A percentile compares a stretch with the other conserved stretches of the same genome.
Evolutionary conservation across 2,329 filamentous ascomycete genomes (phyloP).

Genomic region (Epichloe elymi): DNA sequence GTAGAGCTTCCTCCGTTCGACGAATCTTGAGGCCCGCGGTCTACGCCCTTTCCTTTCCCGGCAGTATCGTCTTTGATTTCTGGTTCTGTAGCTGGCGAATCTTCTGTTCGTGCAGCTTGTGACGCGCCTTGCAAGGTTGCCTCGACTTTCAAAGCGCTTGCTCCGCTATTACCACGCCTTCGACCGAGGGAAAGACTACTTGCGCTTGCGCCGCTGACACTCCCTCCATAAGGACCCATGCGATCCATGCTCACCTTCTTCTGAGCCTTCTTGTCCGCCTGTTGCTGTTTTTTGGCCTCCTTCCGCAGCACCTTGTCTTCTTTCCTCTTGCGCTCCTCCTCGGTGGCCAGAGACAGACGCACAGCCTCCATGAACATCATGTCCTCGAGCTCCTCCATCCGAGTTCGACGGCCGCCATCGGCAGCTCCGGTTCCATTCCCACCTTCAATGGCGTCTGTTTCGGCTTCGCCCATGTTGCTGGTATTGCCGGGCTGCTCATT

Average conservation of each 20-base stretch:
- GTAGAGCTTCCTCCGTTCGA: constrained; percentile 19
- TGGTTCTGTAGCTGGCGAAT: constrained; percentile 11
- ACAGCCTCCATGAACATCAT: constrained; percentile 99
- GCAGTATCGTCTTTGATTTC: constrained; percentile 19
- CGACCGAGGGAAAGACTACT: constrained; percentile 51
- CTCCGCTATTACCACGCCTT: constrained; percentile 44
- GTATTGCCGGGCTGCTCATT: constrained; percentile 5
- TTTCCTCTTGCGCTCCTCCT: constrained; percentile 83
- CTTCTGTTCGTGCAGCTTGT: constrained; percentile 14
- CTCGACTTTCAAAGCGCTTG: constrained; percentile 47
- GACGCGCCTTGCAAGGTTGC: constrained; percentile 34
- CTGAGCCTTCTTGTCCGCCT: constrained; percentile 66
- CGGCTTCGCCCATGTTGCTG: constrained; percentile 7
- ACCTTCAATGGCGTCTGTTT: constrained; percentile 14
- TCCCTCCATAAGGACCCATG: constrained; percentile 23
- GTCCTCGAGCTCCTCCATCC: constrained; percentile 83
- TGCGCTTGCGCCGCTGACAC: constrained; percentile 35
- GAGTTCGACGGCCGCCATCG: constrained; percentile 24
- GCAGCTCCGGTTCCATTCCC: constrained; percentile 9
- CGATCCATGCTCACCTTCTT: constrained; percentile 41
- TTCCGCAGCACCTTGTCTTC: constrained; percentile 46
- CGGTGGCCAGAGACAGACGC: constrained; percentile 73
- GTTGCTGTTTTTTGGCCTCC: constrained; percentile 73
- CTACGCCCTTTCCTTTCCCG: constrained; percentile 58
- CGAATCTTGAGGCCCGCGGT: constrained; percentile 30